Conservation (phyloP, 345 rosid species). For the Xanthoceras sorbifolium region DNA sequence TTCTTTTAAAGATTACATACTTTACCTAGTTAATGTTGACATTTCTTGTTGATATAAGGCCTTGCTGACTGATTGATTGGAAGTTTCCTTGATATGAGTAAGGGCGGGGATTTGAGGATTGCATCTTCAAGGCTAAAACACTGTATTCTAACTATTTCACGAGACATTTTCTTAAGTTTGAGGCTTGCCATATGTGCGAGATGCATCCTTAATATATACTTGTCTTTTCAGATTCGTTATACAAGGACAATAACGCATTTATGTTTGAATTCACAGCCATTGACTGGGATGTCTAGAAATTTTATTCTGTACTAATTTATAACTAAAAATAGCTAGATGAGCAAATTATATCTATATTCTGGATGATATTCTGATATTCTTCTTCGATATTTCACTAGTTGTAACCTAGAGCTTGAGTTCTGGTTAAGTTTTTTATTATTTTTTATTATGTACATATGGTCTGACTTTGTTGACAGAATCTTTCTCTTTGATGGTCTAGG, state of each 20-base stretch:
- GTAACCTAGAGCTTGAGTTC: not conserved
- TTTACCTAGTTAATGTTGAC: too few relatives aligned
- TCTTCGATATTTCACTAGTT: not conserved
- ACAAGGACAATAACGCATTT: not conserved
- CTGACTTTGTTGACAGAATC: slow-evolving; percentile 14
- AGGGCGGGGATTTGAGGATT: not conserved
- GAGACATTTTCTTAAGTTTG: not conserved
- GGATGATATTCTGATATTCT: not conserved
- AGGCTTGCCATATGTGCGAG: not conserved
- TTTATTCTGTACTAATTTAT: not conserved
- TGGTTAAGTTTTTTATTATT: slow-evolving; percentile 4
- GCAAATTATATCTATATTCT: not conserved
- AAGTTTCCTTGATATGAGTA: not conserved
- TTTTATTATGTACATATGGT: not conserved
- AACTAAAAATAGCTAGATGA: not conserved
- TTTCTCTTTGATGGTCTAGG: slow-evolving; percentile 43
- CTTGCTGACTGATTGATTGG: not conserved
- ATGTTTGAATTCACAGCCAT: not conserved
- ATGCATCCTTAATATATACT: not conserved
- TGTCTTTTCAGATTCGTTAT: not conserved
- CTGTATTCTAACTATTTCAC: too few relatives aligned
- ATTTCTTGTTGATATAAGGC: not conserved
- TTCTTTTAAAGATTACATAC: not conserved
- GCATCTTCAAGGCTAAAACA: not conserved
- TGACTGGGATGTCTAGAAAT: not conserved